Percentiles rank a stretch among this genome's conserved stretches.
Conservation (phyloP, 441 rosid species). For the Cnidoscolus chayamansa region DNA sequence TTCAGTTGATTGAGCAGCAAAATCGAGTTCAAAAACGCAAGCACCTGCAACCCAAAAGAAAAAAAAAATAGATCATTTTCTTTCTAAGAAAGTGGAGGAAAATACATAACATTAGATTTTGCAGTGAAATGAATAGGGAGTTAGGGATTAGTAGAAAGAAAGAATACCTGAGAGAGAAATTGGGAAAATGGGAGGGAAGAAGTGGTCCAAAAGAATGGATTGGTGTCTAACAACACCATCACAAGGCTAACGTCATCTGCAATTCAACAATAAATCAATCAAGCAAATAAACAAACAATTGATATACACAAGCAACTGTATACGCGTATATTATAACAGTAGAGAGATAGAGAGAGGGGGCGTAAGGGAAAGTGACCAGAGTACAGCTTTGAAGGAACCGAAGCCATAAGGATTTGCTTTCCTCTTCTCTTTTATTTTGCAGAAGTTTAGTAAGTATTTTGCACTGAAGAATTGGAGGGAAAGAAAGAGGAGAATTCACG, state of each 20-base stretch:
- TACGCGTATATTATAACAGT: not conserved
- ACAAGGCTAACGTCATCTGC: constrained; percentile 88
- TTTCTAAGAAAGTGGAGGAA: not conserved
- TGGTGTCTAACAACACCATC: constrained; percentile 70
- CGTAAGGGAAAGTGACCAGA: constrained; percentile 40
- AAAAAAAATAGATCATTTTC: not conserved
- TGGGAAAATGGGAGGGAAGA: constrained; percentile 63
- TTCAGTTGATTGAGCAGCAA: constrained; percentile 78
- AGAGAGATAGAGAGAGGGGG: not conserved
- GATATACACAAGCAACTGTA: not conserved
- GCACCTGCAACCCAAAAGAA: constrained; percentile 40
- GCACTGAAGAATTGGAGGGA: not conserved
- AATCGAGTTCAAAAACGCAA: constrained; percentile 73
- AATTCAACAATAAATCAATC: constrained; percentile 8
- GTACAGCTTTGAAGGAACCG: constrained; percentile 64
- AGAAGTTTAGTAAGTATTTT: not conserved
- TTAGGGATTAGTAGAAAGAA: constrained; percentile 24
- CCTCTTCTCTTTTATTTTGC: not conserved
- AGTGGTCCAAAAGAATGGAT: constrained; percentile 78
- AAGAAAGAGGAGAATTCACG: not conserved
- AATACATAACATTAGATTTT: not conserved
- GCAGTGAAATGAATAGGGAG: not conserved
- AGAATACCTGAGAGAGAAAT: constrained; percentile 72
- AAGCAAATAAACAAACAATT: not conserved
- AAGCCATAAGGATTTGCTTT: constrained; percentile 42